Base-by-base conservation (phyloP, 768 basidiomycete species). In the Neoboletus brunneissimus region DNA sequence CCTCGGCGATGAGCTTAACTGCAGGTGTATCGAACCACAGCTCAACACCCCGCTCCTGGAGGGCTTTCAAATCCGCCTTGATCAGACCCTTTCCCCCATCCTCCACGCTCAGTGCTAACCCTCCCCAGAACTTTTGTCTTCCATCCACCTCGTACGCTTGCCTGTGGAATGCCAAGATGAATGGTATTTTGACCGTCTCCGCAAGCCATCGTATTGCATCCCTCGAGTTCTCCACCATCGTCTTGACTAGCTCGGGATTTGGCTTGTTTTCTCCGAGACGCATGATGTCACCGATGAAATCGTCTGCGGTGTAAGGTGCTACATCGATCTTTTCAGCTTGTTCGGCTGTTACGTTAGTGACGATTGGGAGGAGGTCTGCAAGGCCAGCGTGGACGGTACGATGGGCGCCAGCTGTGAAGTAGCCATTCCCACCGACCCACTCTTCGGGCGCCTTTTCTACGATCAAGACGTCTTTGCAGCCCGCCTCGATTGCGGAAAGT, bases 371-470 rank as follows among this genome's bases (percentile, higher is more conserved):
- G 35, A 88, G 76, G 67, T 87, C 85, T 4, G 70, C 59, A n/a
- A 88, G 74, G 2, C 86, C 87, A 16, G 57, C 72, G 61, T 88
- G 87, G 4, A 80, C 82, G 12, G 82, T 86, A 51, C 87, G 82
- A 63, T 82, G 77, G 8, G 86, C 84, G 22, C 86, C 86, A 11
- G 86, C 85, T 31, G 86, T 87, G 72, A 88, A 88, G 70, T 82
- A 86, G 18, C 85, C 83, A 62, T 89, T 88, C 18, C 86, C 87
- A 5, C 87, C 87, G 4, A 69, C 78, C 86, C 86, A 88, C 54
- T 79, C 78, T 40, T 71, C 62, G 1, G 86, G 83, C 40, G 83
- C 84, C 63, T 87, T 87, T 63, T 88, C 86, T 49, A 88, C 71
- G 52, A 88, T 72, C 42, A 88, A 73, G 57, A 87, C 84, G 76